Evolutionary conservation across 2,329 filamentous ascomycete genomes (phyloP).

Genomic region (Thielaviopsis punctulata): DNA sequence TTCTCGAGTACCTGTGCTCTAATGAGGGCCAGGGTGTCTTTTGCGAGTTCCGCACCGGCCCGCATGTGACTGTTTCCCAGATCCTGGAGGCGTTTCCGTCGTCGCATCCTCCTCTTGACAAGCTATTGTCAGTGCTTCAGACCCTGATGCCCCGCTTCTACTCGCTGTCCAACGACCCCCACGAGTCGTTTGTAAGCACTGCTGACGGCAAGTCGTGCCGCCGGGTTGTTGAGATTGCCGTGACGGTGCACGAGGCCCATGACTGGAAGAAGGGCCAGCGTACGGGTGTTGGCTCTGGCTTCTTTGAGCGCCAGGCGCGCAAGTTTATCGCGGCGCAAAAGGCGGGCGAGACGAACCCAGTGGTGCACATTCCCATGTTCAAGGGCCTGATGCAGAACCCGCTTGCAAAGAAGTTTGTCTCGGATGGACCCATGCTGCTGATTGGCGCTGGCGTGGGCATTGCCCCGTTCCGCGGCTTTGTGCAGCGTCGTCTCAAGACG

Average conservation of each 20-base stretch:
- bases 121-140: conserved; percentile 62
- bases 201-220: conserved; percentile 44
- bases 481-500: conserved; percentile 81
- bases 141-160: conserved; percentile 97
- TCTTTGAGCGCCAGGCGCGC: conserved; percentile 71
- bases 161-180: conserved; percentile 89
- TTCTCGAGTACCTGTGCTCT: conserved; percentile 70
- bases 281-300: conserved; percentile 80
- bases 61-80: conserved; percentile 71
- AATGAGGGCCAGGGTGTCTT: conserved; percentile 83
- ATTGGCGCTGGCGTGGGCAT: conserved; percentile 95
- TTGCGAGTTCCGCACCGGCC: conserved; percentile 83
- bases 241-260: conserved; percentile 74
- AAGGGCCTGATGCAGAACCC: conserved; percentile 96
- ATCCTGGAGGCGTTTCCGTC: conserved; percentile 85
- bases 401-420: conserved; percentile 75
- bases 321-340: conserved; percentile 52
- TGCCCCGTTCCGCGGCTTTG: conserved; percentile 93
- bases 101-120: conserved; percentile 69
- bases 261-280: conserved; percentile 60
- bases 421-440: conserved; percentile 91
- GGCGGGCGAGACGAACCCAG: conserved; percentile 36
- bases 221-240: conserved; percentile 86
- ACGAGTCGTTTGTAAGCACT: conserved; percentile 47
- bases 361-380: conserved; percentile 73